A percentile compares a stretch with the other conserved stretches of the same genome.
These are phyloP conservation scores for Clarireedia monteithiana DNA, from an alignment of 2,329 filamentous ascomycete genomes.

Conservation along the genomic window DNA sequence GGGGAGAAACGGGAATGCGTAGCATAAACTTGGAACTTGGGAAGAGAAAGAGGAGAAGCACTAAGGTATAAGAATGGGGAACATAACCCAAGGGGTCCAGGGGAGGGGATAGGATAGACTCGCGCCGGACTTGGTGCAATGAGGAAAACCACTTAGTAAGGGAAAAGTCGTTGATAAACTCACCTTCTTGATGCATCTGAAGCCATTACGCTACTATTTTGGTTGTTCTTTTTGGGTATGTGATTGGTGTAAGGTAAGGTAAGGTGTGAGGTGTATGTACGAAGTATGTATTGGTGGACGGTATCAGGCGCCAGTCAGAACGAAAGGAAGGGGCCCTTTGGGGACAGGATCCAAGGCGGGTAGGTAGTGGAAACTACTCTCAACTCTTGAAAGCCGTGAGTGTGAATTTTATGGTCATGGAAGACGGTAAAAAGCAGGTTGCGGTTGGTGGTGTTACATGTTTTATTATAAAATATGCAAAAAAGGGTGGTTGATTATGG, in stretches of 20 bases:
- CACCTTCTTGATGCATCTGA: constrained; percentile 25
- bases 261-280: neutral
- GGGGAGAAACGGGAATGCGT: neutral
- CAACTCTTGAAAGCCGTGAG: too few species aligned
- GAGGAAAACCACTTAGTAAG: neutral
- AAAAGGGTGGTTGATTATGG: neutral
- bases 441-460: neutral
- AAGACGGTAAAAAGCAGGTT: neutral
- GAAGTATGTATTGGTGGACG: too few species aligned
- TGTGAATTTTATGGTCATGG: too few species aligned
- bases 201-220: constrained; percentile 16
- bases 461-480: neutral
- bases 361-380: too few species aligned
- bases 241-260: neutral
- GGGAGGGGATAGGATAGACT: neutral
- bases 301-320: too few species aligned
- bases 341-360: too few species aligned
- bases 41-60: constrained; percentile 4
- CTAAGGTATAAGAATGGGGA: neutral
- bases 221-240: neutral
- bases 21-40: neutral
- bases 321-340: too few species aligned
- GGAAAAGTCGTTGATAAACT: constrained; percentile 6
- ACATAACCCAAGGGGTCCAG: too few species aligned
- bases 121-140: neutral